phyloP scores from a whole-genome alignment of 2,329 filamentous ascomycete species.

The Stenocarpella maydis region DNA sequence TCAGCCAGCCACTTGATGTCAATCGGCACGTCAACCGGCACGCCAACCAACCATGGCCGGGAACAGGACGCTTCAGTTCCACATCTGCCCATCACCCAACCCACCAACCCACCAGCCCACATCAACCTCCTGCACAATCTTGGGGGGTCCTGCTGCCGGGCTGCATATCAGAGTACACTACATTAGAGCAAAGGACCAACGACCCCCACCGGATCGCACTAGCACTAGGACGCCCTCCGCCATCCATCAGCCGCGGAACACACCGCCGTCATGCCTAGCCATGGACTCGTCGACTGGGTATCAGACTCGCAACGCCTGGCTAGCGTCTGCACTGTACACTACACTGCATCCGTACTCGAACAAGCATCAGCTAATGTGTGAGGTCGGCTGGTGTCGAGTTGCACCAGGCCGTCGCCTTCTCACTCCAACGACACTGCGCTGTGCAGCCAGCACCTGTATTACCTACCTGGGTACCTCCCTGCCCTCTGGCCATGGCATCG shows the following conservation, averaged over 20 bases:
- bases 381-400: conserved; percentile 5
- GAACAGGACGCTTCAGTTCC: background rate
- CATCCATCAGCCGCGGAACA: conserved; percentile 8
- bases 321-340: background rate
- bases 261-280: conserved; percentile 9
- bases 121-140: conserved; percentile 22
- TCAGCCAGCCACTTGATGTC: conserved; percentile 16
- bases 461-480: no score
- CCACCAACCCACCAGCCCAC: no score
- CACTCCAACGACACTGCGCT: background rate
- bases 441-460: no score
- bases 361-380: background rate
- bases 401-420: background rate
- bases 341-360: background rate
- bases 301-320: background rate
- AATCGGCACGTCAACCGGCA: conserved; percentile 11
- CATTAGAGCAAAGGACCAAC: background rate
- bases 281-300: conserved; percentile 16
- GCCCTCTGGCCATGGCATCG: background rate
- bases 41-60: background rate
- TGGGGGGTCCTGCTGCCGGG: no score
- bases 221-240: conserved; percentile 4
- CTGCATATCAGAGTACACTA: background rate
- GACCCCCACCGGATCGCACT: conserved; percentile 4
- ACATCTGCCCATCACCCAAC: conserved; percentile 12